Evolutionary conservation across 768 basidiomycete species (phyloP), one percentile per base, ranked within the genome.

Genomic region (Hortiboletus flavorubellus): DNA sequence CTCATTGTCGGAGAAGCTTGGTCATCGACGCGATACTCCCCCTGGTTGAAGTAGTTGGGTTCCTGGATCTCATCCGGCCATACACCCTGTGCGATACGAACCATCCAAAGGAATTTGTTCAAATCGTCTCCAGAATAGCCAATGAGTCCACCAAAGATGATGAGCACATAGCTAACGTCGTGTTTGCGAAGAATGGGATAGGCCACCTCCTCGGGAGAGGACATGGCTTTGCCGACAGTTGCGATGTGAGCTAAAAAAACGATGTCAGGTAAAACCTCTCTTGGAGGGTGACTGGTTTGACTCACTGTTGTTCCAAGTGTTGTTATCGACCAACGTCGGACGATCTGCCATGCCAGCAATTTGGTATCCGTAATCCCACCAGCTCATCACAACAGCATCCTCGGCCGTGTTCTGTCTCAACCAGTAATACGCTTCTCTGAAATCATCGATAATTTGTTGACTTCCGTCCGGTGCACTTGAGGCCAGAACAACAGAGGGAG

Each of bases 341-440:
- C 96, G 78, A 74, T 98, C 94, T 23, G 97, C 95, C 91, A 98
- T 97, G 39, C 97, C 97, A 39, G 97, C 97, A 66, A 98, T 98
- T 73, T 98, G 96, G 70, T 99, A 98, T 30, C 96, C 97, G 62
- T 98, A 99, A 75, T 98, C 97, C 97, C 97, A 98, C 97, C 97
- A 99, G 57, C 89, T 92, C 93, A 96, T 95, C 26, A 98, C 87
- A 33, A 98, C 95, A 6, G 93, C 86, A 56, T 91, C 87, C 71
- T 93, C 78, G 6, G 88, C 80, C 3, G 97, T 99, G 75, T 98
- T 99, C 75, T 95, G 89, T 49, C 97, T 80, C 46, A 99, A 72
- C 97, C 97, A 99, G 68, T 98, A 98, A 72, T 99, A 98, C 12
- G 97, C 97, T 76, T 98, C 97, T 55, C 97, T 82, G 85, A 98